phyloP scores from a whole-genome alignment of 2,329 filamentous ascomycete species.

The Penicillium nordicum region DNA sequence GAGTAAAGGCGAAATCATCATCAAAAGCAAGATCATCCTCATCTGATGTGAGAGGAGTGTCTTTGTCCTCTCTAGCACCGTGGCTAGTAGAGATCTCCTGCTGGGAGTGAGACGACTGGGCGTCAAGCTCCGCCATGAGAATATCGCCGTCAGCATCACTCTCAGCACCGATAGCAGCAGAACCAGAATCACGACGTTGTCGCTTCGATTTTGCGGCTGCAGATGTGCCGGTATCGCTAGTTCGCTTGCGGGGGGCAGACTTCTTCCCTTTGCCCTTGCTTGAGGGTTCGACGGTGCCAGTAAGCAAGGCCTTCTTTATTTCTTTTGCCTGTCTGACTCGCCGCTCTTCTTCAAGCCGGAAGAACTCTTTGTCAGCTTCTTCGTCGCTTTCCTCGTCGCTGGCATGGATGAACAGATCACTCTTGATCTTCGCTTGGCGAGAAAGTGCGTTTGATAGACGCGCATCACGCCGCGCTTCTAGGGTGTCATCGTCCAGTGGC shows the following conservation, averaged over 20 bases:
- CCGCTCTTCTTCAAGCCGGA: constrained; percentile 67
- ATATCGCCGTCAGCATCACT: constrained; percentile 32
- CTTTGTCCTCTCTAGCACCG: constrained; percentile 16
- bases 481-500: constrained; percentile 61
- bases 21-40: constrained; percentile 35
- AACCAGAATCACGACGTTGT: constrained; percentile 25
- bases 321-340: constrained; percentile 55
- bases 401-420: constrained; percentile 72
- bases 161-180: constrained; percentile 11
- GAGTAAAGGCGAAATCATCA: constrained; percentile 34
- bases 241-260: constrained; percentile 28
- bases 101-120: constrained; percentile 15
- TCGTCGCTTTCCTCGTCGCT: constrained; percentile 88
- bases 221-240: constrained; percentile 26
- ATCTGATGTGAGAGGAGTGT: constrained; percentile 26
- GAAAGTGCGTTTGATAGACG: constrained; percentile 69
- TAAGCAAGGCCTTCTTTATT: constrained; percentile 49
- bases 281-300: constrained; percentile 32
- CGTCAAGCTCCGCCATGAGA: constrained; percentile 28
- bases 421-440: constrained; percentile 77
- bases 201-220: constrained; percentile 28
- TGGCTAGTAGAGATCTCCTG: constrained; percentile 17
- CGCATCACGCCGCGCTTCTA: constrained; percentile 58
- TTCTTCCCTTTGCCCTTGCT: constrained; percentile 29
- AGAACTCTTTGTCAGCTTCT: constrained; percentile 71